Percentiles rank a stretch among this genome's conserved stretches.
These are phyloP conservation scores for Reutealis trisperma DNA, from an alignment of 345 rosid species.

Conservation along the genomic window DNA sequence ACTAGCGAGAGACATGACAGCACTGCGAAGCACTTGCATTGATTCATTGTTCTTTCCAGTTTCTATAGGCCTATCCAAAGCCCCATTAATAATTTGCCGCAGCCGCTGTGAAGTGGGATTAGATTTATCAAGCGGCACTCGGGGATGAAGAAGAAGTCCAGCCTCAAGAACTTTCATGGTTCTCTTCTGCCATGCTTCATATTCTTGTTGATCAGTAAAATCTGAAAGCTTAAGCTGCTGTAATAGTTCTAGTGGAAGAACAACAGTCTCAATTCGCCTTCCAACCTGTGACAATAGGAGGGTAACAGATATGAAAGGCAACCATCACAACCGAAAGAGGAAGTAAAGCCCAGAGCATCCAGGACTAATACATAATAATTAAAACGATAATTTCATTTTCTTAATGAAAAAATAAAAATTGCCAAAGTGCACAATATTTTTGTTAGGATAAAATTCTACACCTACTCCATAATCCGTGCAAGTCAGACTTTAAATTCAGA, in stretches of 20 bases:
- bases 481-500: conserved; percentile 11
- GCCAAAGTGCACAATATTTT: conserved; percentile 4
- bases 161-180: conserved; percentile 81
- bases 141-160: conserved; percentile 87
- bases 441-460: not conserved
- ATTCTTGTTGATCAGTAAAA: conserved; percentile 85
- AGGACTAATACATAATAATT: not conserved
- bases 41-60: conserved; percentile 92
- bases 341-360: not conserved
- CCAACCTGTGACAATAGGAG: conserved; percentile 60
- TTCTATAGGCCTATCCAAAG: conserved; percentile 75
- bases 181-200: conserved; percentile 86
- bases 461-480: not conserved
- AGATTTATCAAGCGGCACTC: conserved; percentile 70
- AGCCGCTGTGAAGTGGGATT: conserved; percentile 64
- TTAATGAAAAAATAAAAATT: conserved; percentile 1
- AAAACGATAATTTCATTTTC: not conserved
- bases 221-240: conserved; percentile 91
- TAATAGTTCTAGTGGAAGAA: conserved; percentile 84
- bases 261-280: conserved; percentile 78
- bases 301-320: not conserved
- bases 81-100: conserved; percentile 69
- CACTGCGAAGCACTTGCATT: conserved; percentile 88
- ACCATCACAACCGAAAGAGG: not conserved
- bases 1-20: conserved; percentile 76